A percentile compares a stretch with the other conserved stretches of the same genome.
Evolutionary conservation across 352 stramenopile genomes (phyloP).

Genomic region (Globisporangium abappressorium): DNA sequence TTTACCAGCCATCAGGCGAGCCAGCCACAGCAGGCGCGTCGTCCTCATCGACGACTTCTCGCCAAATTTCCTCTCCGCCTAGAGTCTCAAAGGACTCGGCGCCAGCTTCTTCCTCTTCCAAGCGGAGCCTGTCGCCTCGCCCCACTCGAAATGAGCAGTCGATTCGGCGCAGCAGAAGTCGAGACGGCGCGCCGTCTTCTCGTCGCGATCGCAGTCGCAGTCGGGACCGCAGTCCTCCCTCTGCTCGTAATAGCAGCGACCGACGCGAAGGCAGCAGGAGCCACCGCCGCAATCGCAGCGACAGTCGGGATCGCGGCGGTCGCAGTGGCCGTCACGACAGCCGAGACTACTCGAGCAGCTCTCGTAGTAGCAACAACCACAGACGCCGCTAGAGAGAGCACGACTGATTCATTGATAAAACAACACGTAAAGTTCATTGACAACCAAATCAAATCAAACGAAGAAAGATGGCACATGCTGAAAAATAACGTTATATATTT

Average conservation of each 20-base stretch:
- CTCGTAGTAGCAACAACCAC: conserved; percentile 2
- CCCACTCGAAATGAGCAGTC: conserved; percentile 22
- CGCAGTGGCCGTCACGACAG: conserved; percentile 15
- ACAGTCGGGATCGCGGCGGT: conserved; percentile 21
- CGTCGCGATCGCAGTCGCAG: conserved; percentile 17
- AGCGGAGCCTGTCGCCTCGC: conserved; percentile 15
- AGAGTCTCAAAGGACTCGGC: not conserved
- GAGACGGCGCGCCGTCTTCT: conserved; percentile 12
- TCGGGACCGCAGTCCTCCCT: conserved; percentile 26
- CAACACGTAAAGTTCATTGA: not conserved
- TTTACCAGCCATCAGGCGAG: conserved; percentile 32
- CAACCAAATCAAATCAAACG: not conserved
- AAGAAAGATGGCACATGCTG: conserved; percentile 6
- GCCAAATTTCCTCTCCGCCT: not conserved
- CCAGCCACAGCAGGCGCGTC: not conserved
- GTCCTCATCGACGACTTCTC: not conserved
- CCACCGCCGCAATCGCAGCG: conserved; percentile 21
- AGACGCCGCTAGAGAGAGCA: conserved; percentile 8
- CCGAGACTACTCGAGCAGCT: conserved; percentile 11
- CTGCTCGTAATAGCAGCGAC: not conserved
- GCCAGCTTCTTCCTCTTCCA: conserved; percentile 10
- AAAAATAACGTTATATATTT: conserved; percentile 43
- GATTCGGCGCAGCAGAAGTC: conserved; percentile 21
- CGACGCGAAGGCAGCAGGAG: conserved; percentile 1
- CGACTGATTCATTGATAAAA: too few relatives aligned